Conservation (phyloP, 306 rosid species). For the Quercus agrifolia region DNA sequence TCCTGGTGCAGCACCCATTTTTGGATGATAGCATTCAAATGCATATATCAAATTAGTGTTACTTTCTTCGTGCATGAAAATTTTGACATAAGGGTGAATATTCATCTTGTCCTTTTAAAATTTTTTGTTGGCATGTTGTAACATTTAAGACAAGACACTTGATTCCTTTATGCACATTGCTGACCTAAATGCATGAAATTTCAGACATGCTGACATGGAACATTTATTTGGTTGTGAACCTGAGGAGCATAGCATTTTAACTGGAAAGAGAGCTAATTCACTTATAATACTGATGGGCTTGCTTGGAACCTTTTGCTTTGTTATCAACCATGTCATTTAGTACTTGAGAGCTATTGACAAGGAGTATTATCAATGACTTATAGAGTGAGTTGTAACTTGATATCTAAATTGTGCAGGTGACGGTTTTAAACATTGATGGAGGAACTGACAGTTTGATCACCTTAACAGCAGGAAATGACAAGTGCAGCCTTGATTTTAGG, state of each 20-base stretch:
- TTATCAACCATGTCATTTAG: not conserved
- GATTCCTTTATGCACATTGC: not conserved
- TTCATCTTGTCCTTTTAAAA: not conserved
- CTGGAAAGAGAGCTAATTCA: not conserved
- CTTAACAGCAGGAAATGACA: slow-evolving; percentile 30
- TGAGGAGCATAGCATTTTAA: not conserved
- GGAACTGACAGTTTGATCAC: slow-evolving; percentile 22
- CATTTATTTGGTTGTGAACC: too few relatives aligned
- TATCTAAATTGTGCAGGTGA: slow-evolving; percentile 24
- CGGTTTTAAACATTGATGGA: slow-evolving; percentile 26
- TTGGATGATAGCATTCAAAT: not conserved
- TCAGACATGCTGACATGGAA: not conserved
- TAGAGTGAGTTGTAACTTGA: slow-evolving; percentile 13
- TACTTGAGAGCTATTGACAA: not conserved
- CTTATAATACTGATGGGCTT: not conserved
- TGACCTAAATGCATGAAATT: not conserved
- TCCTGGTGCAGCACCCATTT: not conserved
- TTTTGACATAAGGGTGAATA: not conserved
- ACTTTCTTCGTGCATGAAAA: not conserved
- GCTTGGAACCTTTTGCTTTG: not conserved
- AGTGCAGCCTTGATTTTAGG: slow-evolving; percentile 42
- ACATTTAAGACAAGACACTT: not conserved
- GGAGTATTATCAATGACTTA: not conserved
- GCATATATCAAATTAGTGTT: not conserved
- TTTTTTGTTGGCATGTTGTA: not conserved